Percentiles rank a stretch among this genome's conserved stretches.
phyloP scores from a whole-genome alignment of 768 basidiomycete species.

The Gymnopilus junonius region DNA sequence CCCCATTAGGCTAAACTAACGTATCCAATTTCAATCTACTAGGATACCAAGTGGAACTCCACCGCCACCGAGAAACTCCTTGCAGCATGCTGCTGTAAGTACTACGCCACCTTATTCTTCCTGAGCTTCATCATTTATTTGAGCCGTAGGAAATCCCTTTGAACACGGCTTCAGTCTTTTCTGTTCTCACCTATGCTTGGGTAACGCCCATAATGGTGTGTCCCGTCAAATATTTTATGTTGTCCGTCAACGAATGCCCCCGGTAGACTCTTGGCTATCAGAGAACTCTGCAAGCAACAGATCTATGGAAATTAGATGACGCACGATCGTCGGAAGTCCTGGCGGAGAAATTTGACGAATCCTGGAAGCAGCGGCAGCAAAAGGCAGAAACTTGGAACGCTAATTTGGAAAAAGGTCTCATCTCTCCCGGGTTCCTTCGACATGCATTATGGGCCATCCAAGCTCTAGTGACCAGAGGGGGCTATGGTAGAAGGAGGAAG shows the following conservation, averaged over 20 bases:
- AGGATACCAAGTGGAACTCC: conserved; percentile 68
- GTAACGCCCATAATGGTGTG: conserved; percentile 63
- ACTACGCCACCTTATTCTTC: neutral
- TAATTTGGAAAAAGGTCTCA: conserved; percentile 46
- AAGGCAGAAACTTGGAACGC: conserved; percentile 62
- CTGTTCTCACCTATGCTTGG: conserved; percentile 68
- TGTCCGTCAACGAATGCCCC: neutral
- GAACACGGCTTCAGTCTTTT: conserved; percentile 58
- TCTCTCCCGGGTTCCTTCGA: conserved; percentile 42
- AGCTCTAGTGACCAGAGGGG: conserved; percentile 26
- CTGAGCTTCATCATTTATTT: neutral
- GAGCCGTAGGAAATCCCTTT: conserved; percentile 55
- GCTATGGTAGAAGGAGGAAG: conserved; percentile 29
- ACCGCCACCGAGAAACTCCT: conserved; percentile 53
- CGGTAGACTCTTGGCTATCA: conserved; percentile 66
- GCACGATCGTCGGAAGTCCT: conserved; percentile 53
- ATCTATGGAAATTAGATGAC: conserved; percentile 70
- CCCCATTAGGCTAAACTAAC: neutral
- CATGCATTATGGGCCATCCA: conserved; percentile 47
- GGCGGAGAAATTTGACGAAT: conserved; percentile 55
- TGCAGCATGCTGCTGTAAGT: conserved; percentile 58
- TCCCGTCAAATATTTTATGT: neutral
- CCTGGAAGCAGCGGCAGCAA: conserved; percentile 53
- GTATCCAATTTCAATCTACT: neutral
- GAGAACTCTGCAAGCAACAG: conserved; percentile 73